Evolutionary conservation across 331 rosid genomes (phyloP).

Genomic region (Acacia pycnantha): DNA sequence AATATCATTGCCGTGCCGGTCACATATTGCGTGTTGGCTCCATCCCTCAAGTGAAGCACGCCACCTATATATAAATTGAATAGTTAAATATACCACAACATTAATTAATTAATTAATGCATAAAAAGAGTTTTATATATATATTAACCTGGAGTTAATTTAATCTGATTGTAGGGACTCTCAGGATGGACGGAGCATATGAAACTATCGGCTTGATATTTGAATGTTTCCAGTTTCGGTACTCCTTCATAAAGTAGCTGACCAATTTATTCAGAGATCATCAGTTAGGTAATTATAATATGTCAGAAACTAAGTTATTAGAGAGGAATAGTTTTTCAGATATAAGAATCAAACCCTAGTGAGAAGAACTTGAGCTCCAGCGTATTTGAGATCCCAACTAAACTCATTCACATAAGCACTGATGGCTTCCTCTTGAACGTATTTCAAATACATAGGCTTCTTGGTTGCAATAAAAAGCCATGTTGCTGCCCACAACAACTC

Average conservation of each 20-base stretch:
- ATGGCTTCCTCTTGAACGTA: conserved; percentile 64
- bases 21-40: conserved; percentile 87
- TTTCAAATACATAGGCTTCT: conserved; percentile 42
- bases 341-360: conserved; percentile 38
- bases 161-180: conserved; percentile 79
- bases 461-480: conserved; percentile 77
- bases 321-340: neutral
- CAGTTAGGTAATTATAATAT: neutral
- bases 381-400: conserved; percentile 97
- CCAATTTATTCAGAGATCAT: neutral
- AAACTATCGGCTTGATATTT: conserved; percentile 68
- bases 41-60: conserved; percentile 74
- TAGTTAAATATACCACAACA: neutral
- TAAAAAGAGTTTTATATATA: neutral
- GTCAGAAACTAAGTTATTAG: neutral
- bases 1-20: conserved; percentile 62
- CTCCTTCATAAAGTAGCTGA: conserved; percentile 64
- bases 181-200: conserved; percentile 77
- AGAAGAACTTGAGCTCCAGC: conserved; percentile 91
- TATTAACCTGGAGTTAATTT: conserved; percentile 51
- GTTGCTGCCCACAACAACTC: conserved; percentile 95
- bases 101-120: neutral
- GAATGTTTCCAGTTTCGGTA: conserved; percentile 40
- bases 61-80: conserved; percentile 53
- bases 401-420: conserved; percentile 68